Evolutionary conservation across 1,284 basidiomycete genomes (phyloP), one percentile per base, ranked within the genome.

Genomic region (Mycosarcoma maydis): DNA sequence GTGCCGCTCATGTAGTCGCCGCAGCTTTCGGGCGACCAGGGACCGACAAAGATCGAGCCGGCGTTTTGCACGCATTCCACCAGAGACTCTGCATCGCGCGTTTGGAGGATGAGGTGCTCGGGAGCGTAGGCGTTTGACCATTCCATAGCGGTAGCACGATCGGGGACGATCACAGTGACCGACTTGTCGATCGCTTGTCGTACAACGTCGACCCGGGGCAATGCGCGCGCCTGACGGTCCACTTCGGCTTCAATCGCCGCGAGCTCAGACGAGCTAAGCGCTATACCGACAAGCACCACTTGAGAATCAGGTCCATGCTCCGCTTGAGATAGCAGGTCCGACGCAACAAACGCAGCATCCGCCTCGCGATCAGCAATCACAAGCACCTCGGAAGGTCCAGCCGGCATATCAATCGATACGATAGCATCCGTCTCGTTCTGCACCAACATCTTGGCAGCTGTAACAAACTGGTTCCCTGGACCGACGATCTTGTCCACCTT

Each of bases 401-500:
- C 96, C 33, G 96, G 96, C 93, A 98, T 98, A 83, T 99, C 96
- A 79, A 98, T 99, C 19, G 92, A 90, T 10, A 98, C 93, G 60
- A 94, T 84, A 6, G 96, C 95, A 78, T 94, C 91, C n/a, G 94
- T 94, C 82, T 98, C 96, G 82, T 97, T 97, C 83, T 97, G 94
- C 19, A 98, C 94, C 64, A 97, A 73, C 96, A 98, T 97, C 86
- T 99, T 99, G 55, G 95, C 95, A 1, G 96, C 96, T 0, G 95
- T 98, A 23, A 99, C 96, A 90, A 95, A 99, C 83, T 98, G 96
- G 82, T 98, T 98, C 22, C 96, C 96, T 3, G 96, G 96, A 17
- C 96, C 96, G 77, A 97, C 96, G 74, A 98, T 95, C 68, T 83
- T 99, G 86, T 98, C 96, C 16, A 98, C 96, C 84, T 99, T 98